Conservation (phyloP, 805 yeast species). For the Yarrowia sp. region DNA sequence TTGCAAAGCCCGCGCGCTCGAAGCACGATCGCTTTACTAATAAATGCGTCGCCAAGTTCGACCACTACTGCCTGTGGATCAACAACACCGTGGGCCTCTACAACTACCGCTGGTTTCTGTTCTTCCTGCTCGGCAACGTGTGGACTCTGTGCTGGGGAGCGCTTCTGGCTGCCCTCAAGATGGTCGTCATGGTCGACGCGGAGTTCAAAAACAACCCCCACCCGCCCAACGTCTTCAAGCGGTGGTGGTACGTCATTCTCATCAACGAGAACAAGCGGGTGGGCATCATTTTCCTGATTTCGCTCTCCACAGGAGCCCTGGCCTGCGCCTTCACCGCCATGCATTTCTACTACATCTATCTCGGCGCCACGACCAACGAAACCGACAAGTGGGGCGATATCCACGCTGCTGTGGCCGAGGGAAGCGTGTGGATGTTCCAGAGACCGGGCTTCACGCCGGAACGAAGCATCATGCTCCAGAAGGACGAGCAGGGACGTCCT, state of each 20-base stretch:
- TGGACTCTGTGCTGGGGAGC: slow-evolving; percentile 48
- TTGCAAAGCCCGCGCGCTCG: slow-evolving; percentile 55
- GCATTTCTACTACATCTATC: slow-evolving; percentile 52
- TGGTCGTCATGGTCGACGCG: slow-evolving; percentile 12
- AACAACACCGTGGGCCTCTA: slow-evolving; percentile 60
- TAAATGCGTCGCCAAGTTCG: slow-evolving; percentile 48
- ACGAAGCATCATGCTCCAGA: slow-evolving; percentile 35
- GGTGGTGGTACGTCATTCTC: slow-evolving; percentile 8
- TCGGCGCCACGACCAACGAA: slow-evolving; percentile 78
- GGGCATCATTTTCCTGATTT: slow-evolving; percentile 46
- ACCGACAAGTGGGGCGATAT: slow-evolving; percentile 67
- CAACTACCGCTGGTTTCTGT: slow-evolving; percentile 60
- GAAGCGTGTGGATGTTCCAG: slow-evolving; percentile 40
- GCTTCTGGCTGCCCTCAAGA: slow-evolving; percentile 33
- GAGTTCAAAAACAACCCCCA: slow-evolving; percentile 29
- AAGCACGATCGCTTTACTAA: slow-evolving; percentile 58
- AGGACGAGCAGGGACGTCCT: slow-evolving; percentile 30
- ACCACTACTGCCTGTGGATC: slow-evolving; percentile 65
- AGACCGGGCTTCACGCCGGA: slow-evolving; percentile 30
- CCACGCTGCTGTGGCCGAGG: slow-evolving; percentile 49
- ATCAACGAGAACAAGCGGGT: slow-evolving; percentile 34
- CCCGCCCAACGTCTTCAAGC: background rate
- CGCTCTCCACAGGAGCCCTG: slow-evolving; percentile 47
- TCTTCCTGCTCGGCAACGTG: slow-evolving; percentile 52
- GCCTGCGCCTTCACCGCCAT: slow-evolving; percentile 45